Evolutionary conservation across 2,329 filamentous ascomycete species (phyloP).

Genomic region (Nemania sp.): DNA sequence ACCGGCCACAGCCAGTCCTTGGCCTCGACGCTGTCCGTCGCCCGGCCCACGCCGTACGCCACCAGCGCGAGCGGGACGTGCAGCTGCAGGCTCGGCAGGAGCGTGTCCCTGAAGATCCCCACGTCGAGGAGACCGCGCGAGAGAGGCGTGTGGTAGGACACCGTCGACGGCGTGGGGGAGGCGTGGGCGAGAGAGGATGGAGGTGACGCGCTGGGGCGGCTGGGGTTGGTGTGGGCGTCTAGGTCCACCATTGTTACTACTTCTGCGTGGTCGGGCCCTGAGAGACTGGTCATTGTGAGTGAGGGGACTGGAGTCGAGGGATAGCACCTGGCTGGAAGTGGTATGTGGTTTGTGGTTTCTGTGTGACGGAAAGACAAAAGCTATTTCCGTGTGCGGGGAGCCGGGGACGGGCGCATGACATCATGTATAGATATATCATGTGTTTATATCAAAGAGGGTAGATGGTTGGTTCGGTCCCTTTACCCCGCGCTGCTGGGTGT

Average conservation of each 20-base stretch:
- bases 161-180: conserved; percentile 33
- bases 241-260: conserved; percentile 17
- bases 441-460: no score
- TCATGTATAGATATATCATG: no score
- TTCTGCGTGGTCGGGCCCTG: neutral
- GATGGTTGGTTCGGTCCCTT: no score
- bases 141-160: conserved; percentile 28
- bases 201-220: conserved; percentile 5
- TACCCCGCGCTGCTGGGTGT: no score
- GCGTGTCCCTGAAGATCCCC: conserved; percentile 37
- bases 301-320: no score
- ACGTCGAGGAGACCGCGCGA: conserved; percentile 35
- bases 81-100: conserved; percentile 32
- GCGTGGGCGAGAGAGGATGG: conserved; percentile 20
- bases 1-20: conserved; percentile 71
- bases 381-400: no score
- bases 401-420: no score
- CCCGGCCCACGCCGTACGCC: conserved; percentile 35
- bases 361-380: no score
- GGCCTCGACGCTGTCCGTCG: conserved; percentile 57
- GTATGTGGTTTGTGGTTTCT: no score
- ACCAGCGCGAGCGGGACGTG: conserved; percentile 33
- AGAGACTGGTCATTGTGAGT: no score
- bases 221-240: conserved; percentile 1
- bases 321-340: no score